These are phyloP conservation scores for Sphagnum magellanicum DNA, from an alignment of 228 moss, liverwort and hornwort species.

Conservation along the genomic window DNA sequence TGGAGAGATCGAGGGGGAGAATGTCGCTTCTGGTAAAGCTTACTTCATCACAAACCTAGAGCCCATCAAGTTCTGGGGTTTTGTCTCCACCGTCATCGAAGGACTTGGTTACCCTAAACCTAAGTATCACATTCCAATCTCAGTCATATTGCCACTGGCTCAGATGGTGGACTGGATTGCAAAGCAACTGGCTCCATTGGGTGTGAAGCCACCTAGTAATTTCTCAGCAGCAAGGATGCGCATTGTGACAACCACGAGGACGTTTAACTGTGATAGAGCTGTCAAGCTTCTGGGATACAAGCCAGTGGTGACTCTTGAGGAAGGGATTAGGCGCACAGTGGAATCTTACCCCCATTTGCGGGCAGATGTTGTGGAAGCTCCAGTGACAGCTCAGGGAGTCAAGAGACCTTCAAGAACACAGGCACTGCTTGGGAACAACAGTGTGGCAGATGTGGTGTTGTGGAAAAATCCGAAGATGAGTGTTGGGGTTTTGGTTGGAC, in stretches of 20 bases:
- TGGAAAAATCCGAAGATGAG: slow-evolving; percentile 58
- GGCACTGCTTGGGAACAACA: slow-evolving; percentile 46
- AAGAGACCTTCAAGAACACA: slow-evolving; percentile 37
- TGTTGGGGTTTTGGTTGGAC: slow-evolving; percentile 32
- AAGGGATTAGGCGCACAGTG: slow-evolving; percentile 69
- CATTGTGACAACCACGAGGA: slow-evolving; percentile 64
- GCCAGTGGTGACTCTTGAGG: slow-evolving; percentile 64
- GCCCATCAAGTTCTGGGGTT: slow-evolving; percentile 79
- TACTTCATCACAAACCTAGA: slow-evolving; percentile 87
- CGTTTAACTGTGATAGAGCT: slow-evolving; percentile 69
- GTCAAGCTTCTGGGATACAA: slow-evolving; percentile 60
- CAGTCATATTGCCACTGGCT: slow-evolving; percentile 61
- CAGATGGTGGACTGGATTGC: slow-evolving; percentile 53
- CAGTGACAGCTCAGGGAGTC: slow-evolving; percentile 14
- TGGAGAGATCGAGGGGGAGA: slow-evolving; percentile 35
- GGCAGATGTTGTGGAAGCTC: slow-evolving; percentile 38
- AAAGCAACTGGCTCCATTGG: slow-evolving; percentile 56
- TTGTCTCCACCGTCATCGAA: slow-evolving; percentile 56
- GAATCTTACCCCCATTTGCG: slow-evolving; percentile 59
- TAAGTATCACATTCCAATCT: slow-evolving; percentile 64
- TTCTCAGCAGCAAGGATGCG: slow-evolving; percentile 82
- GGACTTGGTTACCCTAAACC: slow-evolving; percentile 82
- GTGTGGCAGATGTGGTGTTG: slow-evolving; percentile 59
- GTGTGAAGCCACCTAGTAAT: slow-evolving; percentile 55
- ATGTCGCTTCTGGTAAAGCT: slow-evolving; percentile 63